These are phyloP conservation scores for Castanospermum australe DNA, from an alignment of 306 rosid species.

Conservation along the genomic window DNA sequence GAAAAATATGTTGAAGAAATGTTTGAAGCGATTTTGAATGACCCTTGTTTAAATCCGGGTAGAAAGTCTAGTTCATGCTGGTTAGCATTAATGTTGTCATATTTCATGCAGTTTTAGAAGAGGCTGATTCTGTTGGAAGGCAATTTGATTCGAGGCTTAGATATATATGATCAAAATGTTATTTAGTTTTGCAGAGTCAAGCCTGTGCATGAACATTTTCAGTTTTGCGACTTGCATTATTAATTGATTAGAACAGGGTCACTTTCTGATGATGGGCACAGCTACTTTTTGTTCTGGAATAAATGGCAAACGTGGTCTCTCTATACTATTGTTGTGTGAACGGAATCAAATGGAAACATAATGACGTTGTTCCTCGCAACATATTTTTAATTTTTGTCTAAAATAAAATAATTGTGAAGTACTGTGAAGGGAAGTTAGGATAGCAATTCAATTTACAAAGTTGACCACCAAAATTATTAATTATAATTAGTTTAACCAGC, in stretches of 20 bases:
- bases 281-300: background rate
- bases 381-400: background rate
- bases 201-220: background rate
- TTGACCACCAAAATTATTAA: background rate
- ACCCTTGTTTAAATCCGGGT: background rate
- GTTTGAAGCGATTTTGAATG: background rate
- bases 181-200: background rate
- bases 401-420: background rate
- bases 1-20: background rate
- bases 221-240: background rate
- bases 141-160: background rate
- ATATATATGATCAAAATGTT: background rate
- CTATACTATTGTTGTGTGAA: conserved; percentile 34
- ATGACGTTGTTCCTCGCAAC: conserved; percentile 11
- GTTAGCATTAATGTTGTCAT: background rate
- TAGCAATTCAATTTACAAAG: background rate
- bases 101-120: background rate
- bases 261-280: conserved; percentile 7
- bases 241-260: background rate
- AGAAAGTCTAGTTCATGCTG: conserved; percentile 1
- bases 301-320: background rate
- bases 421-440: background rate
- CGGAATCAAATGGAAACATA: conserved; percentile 31
- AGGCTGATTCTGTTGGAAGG: background rate
- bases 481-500: too few species aligned